A percentile compares a stretch with the other conserved stretches of the same genome.
Conservation (phyloP, 768 basidiomycete species). For the Brasilioporus rufonigricans region DNA sequence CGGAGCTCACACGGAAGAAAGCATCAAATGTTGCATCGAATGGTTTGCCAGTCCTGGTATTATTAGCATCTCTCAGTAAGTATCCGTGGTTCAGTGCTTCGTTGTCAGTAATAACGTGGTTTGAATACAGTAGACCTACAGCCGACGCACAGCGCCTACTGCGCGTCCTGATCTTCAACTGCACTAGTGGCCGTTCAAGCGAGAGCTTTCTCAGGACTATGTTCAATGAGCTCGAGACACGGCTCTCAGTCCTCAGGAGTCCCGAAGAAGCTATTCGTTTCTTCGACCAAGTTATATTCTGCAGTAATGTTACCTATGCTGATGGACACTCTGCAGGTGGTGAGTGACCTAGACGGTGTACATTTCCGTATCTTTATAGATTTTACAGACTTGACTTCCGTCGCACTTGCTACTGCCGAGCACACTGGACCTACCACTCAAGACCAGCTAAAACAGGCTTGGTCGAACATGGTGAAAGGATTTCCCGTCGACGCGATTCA, state of each 20-base stretch:
- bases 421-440: conserved; percentile 71
- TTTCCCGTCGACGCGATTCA: conserved; percentile 66
- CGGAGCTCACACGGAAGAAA: conserved; percentile 94
- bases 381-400: conserved; percentile 69
- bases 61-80: conserved; percentile 43
- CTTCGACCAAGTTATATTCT: conserved; percentile 90
- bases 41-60: conserved; percentile 78
- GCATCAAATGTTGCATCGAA: conserved; percentile 78
- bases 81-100: conserved; percentile 4
- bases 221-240: conserved; percentile 47
- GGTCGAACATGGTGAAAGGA: conserved; percentile 59
- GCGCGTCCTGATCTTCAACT: conserved; percentile 89
- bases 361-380: conserved; percentile 1
- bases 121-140: conserved; percentile 2
- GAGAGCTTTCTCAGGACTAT: conserved; percentile 63
- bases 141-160: conserved; percentile 25
- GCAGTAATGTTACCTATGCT: conserved; percentile 92
- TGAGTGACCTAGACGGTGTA: conserved; percentile 33
- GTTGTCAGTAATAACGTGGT: conserved; percentile 1
- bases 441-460: conserved; percentile 69
- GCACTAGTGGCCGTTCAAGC: conserved; percentile 87
- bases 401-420: conserved; percentile 61
- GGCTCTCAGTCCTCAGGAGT: conserved; percentile 41
- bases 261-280: conserved; percentile 43
- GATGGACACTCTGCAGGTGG: conserved; percentile 91